Evolutionary conservation across 306 rosid genomes (phyloP).

Genomic region (Vicia sativa): DNA sequence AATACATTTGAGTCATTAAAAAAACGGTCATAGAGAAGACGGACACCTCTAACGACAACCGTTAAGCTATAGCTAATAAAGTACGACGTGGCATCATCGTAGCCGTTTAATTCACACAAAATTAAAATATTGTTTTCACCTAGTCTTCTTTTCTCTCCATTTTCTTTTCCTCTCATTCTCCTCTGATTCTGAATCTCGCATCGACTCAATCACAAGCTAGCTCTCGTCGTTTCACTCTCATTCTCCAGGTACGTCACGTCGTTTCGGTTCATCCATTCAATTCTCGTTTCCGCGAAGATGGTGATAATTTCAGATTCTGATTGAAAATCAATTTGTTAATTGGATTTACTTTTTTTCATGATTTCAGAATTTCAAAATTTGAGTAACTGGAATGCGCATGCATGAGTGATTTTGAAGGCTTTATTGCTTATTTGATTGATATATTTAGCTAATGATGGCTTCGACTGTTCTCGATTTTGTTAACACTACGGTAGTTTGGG

Average conservation of each 20-base stretch:
- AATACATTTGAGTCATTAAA: too few relatives aligned
- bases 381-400: slow-evolving; percentile 16
- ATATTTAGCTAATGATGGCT: slow-evolving; percentile 56
- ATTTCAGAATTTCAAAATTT: slow-evolving; percentile 30
- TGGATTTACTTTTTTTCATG: background rate
- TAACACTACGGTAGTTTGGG: slow-evolving; percentile 66
- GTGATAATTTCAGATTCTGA: background rate
- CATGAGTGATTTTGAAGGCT: slow-evolving; percentile 43
- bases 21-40: background rate
- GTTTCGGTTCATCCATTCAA: slow-evolving; percentile 13
- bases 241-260: slow-evolving; percentile 35
- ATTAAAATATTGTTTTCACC: background rate
- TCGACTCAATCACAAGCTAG: background rate
- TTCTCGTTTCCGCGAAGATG: background rate
- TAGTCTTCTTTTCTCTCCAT: background rate
- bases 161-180: background rate
- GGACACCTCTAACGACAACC: slow-evolving; percentile 24
- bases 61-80: background rate
- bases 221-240: slow-evolving; percentile 32
- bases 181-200: slow-evolving; percentile 42
- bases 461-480: slow-evolving; percentile 49
- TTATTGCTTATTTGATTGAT: slow-evolving; percentile 31
- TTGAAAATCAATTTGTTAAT: slow-evolving; percentile 1
- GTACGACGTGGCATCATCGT: slow-evolving; percentile 27
- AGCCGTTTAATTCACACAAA: slow-evolving; percentile 26